Conservation (phyloP, 306 rosid genomes). For the cucumber (Cucumis sativus) region DNA sequence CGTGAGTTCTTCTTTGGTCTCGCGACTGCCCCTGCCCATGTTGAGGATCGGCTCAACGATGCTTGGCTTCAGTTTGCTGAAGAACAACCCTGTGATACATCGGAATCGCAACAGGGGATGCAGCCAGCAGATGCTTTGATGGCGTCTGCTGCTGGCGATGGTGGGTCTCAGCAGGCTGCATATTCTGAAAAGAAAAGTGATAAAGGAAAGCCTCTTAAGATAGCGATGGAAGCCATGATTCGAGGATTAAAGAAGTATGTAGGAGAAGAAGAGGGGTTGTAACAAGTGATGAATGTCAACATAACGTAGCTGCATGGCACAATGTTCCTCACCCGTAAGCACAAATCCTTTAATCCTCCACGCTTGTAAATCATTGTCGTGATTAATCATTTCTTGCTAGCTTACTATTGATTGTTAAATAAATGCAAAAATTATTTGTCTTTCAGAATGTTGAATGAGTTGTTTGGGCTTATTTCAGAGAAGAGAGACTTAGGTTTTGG, state of each 20-base stretch:
- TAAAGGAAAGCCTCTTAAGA: conserved; percentile 51
- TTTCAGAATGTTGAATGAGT: conserved; percentile 4
- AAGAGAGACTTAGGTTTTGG: conserved; percentile 97
- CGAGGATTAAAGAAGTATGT: conserved; percentile 58
- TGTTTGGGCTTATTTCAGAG: conserved; percentile 45
- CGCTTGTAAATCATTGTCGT: not conserved
- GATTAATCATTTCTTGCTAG: not conserved
- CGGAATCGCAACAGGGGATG: conserved; percentile 18
- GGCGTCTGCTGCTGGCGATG: conserved; percentile 68
- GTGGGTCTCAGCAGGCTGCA: conserved; percentile 55
- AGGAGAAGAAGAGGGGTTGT: conserved; percentile 32
- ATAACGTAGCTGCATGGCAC: conserved; percentile 93
- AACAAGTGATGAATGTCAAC: conserved; percentile 27
- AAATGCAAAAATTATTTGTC: not conserved
- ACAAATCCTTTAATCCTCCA: not conserved
- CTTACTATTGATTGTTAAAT: not conserved
- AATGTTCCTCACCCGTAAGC: conserved; percentile 81
- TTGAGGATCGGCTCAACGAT: conserved; percentile 77
- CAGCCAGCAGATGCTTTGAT: conserved; percentile 43
- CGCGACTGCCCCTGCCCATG: conserved; percentile 97
- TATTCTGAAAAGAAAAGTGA: not conserved
- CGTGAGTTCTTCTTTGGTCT: conserved; percentile 74
- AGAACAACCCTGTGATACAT: conserved; percentile 25
- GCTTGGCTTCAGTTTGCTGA: conserved; percentile 94
- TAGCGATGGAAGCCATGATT: conserved; percentile 88